Evolutionary conservation across 2,329 filamentous ascomycete genomes (phyloP).

Genomic region (Aureobasidium sp.): DNA sequence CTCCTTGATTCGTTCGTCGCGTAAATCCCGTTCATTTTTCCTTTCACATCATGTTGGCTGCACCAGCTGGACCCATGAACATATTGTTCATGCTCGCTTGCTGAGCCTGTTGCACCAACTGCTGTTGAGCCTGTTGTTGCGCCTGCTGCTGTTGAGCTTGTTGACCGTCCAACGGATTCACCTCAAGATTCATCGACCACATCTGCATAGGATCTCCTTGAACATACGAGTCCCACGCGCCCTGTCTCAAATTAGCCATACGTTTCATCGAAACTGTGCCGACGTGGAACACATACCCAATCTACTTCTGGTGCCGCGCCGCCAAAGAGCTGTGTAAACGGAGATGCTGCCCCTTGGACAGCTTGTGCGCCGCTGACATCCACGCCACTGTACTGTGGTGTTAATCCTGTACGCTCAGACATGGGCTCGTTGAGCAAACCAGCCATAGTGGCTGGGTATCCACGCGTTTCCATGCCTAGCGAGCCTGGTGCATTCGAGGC

Average conservation of each 20-base stretch:
- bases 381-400: conserved; percentile 28
- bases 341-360: conserved; percentile 26
- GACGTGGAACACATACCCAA: conserved; percentile 44
- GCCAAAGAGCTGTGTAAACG: conserved; percentile 35
- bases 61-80: conserved; percentile 11
- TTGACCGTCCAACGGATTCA: conserved; percentile 22
- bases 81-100: conserved; percentile 13
- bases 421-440: conserved; percentile 29
- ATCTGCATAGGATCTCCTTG: conserved; percentile 47
- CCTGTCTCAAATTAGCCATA: conserved; percentile 35
- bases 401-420: conserved; percentile 27
- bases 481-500: conserved; percentile 1
- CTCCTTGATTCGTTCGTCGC: background rate
- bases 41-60: conserved; percentile 15
- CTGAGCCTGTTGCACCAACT: conserved; percentile 8
- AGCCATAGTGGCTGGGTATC: conserved; percentile 29
- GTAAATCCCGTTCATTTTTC: background rate
- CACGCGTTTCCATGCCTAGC: conserved; percentile 18
- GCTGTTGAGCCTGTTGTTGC: conserved; percentile 14
- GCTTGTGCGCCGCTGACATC: conserved; percentile 26
- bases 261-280: background rate
- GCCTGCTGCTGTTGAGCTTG: conserved; percentile 17
- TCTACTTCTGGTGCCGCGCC: conserved; percentile 28
- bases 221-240: conserved; percentile 63
- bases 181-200: conserved; percentile 29